Evolutionary conservation across 441 rosid species (phyloP).

Genomic region (Adansonia gregorii): DNA sequence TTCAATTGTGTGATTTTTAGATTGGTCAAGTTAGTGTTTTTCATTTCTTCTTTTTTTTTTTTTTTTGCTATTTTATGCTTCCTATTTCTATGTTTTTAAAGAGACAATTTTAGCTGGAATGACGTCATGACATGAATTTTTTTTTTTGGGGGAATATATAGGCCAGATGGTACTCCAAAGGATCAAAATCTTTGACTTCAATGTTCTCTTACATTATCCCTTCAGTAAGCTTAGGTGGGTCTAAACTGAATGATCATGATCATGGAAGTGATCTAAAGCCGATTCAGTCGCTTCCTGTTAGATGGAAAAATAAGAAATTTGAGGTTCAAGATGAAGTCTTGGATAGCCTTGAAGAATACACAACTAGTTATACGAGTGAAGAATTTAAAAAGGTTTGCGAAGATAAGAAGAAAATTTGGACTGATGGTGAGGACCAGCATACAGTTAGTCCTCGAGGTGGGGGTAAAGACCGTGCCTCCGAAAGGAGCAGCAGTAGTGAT

Average conservation of each 20-base stretch:
- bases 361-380: conserved; percentile 30
- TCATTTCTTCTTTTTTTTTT: background rate
- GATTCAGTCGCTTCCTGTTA: conserved; percentile 41
- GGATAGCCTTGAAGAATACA: conserved; percentile 38
- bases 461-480: conserved; percentile 35
- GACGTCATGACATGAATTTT: conserved; percentile 32
- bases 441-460: conserved; percentile 17
- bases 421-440: conserved; percentile 30
- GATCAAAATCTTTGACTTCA: conserved; percentile 53
- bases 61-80: background rate
- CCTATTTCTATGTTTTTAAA: background rate
- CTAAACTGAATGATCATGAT: conserved; percentile 47
- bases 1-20: background rate
- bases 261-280: conserved; percentile 38
- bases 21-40: background rate
- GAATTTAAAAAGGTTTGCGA: conserved; percentile 27
- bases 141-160: conserved; percentile 49
- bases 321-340: conserved; percentile 33
- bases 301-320: conserved; percentile 40
- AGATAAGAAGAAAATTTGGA: conserved; percentile 28
- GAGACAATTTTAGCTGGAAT: conserved; percentile 11
- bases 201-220: conserved; percentile 54
- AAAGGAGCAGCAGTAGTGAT: conserved; percentile 46
- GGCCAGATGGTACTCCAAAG: conserved; percentile 58
- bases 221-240: conserved; percentile 40